phyloP scores from a whole-genome alignment of 2,329 filamentous ascomycete genomes.

The Onygenales sp. region DNA sequence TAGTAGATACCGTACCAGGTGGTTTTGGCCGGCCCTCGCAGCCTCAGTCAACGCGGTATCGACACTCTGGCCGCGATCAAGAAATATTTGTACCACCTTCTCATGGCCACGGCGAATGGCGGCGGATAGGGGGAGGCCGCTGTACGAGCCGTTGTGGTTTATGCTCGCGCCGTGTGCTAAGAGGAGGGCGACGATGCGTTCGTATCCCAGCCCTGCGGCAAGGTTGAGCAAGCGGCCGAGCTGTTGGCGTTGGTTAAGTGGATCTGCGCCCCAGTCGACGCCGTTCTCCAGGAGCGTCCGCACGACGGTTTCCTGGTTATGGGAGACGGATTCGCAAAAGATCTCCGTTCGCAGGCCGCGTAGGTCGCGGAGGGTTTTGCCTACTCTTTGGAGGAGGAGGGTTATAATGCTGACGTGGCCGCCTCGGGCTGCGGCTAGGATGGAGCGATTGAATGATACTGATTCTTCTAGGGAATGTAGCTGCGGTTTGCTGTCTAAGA shows the following conservation, averaged over 20 bases:
- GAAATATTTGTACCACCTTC: not conserved
- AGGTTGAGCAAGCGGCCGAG: not conserved
- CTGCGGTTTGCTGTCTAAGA: not conserved
- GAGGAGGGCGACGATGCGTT: not conserved
- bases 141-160: not conserved
- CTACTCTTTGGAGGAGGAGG: not conserved
- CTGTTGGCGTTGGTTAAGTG: not conserved
- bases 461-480: not conserved
- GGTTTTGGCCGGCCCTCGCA: not conserved
- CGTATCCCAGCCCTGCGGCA: not conserved
- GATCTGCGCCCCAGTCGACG: not conserved
- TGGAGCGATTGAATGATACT: not conserved
- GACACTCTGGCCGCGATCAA: not conserved
- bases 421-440: not conserved
- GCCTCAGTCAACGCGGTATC: not conserved
- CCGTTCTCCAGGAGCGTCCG: not conserved
- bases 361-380: not conserved
- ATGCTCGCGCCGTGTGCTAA: not conserved
- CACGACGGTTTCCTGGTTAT: not conserved
- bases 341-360: not conserved
- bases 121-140: not conserved
- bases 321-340: not conserved
- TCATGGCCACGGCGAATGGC: not conserved
- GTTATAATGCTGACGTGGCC: not conserved
- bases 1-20: not conserved